Evolutionary conservation across 192 early-diverging fungal species (phyloP).

Genomic region (Backusella psychrophila): DNA sequence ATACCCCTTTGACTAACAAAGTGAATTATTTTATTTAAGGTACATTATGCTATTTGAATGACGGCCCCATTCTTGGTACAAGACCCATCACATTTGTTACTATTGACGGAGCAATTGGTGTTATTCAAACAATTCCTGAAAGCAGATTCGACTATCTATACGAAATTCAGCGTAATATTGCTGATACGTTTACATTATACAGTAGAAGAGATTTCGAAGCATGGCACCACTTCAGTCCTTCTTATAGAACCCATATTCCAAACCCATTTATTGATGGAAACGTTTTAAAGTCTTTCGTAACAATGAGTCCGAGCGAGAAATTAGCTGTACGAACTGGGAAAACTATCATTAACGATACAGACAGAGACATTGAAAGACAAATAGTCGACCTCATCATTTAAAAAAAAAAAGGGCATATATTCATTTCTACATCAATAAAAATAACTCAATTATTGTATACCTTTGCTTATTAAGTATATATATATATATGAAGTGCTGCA

Average conservation of each 20-base stretch:
- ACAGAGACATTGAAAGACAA: not conserved
- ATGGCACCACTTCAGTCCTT: slow-evolving; percentile 67
- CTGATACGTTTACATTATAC: slow-evolving; percentile 46
- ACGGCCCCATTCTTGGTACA: slow-evolving; percentile 52
- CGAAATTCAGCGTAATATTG: slow-evolving; percentile 66
- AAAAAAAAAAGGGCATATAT: not conserved
- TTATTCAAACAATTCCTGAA: slow-evolving; percentile 65
- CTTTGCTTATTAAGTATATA: too few relatives aligned
- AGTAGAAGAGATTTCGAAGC: slow-evolving; percentile 60
- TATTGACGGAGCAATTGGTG: slow-evolving; percentile 77
- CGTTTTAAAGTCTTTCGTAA: slow-evolving; percentile 79
- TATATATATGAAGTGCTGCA: too few relatives aligned
- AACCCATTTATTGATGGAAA: slow-evolving; percentile 87
- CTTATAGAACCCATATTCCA: slow-evolving; percentile 39
- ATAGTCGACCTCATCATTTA: not conserved
- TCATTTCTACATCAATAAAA: not conserved
- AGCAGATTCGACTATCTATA: slow-evolving; percentile 54
- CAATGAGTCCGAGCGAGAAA: not conserved
- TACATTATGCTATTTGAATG: slow-evolving; percentile 38
- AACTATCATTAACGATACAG: not conserved
- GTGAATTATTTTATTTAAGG: not conserved
- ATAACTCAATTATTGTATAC: too few relatives aligned
- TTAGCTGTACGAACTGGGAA: not conserved
- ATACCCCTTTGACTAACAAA: not conserved
- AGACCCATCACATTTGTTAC: slow-evolving; percentile 73